A percentile compares a stretch with the other conserved stretches of the same genome.
Conservation (phyloP, 2,329 filamentous ascomycete species). For the Septoria linicola region DNA sequence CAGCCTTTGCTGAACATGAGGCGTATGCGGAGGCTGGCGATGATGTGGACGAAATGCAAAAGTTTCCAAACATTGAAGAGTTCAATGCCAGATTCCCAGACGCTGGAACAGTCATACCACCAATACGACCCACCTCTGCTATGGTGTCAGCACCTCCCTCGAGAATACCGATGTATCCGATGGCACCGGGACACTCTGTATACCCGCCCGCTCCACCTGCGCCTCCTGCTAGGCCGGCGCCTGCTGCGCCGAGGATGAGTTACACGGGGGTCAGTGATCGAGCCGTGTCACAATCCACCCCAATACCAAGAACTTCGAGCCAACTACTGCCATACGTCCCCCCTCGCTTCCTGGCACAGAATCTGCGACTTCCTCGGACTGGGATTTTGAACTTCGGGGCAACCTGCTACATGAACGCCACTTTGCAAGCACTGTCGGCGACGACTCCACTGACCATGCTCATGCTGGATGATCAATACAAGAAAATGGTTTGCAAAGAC, state of each 20-base stretch:
- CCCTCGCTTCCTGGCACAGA: slow-evolving; percentile 45
- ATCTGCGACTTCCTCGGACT: slow-evolving; percentile 57
- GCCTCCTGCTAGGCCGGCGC: slow-evolving; percentile 58
- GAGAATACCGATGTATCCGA: slow-evolving; percentile 26
- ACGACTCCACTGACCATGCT: slow-evolving; percentile 62
- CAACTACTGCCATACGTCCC: slow-evolving; percentile 48
- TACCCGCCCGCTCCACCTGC: slow-evolving; percentile 37
- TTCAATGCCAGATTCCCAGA: slow-evolving; percentile 81
- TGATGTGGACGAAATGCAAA: slow-evolving; percentile 17
- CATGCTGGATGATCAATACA: slow-evolving; percentile 65
- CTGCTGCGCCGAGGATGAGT: slow-evolving; percentile 60
- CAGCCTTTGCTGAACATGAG: slow-evolving; percentile 40
- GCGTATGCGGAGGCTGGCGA: slow-evolving; percentile 42
- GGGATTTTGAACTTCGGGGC: slow-evolving; percentile 78
- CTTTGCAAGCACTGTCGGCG: slow-evolving; percentile 76
- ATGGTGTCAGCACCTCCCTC: background rate
- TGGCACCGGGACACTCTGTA: slow-evolving; percentile 36
- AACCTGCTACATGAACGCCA: slow-evolving; percentile 92
- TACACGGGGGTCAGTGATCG: slow-evolving; percentile 78
- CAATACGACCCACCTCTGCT: slow-evolving; percentile 44
- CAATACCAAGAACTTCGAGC: slow-evolving; percentile 36
- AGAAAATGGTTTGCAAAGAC: slow-evolving; percentile 56
- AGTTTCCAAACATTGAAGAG: slow-evolving; percentile 61
- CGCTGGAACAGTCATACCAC: slow-evolving; percentile 60
- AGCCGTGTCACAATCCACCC: slow-evolving; percentile 37